Evolutionary conservation across 2,329 filamentous ascomycete genomes (phyloP).

Genomic region (Blumeria hordei): DNA sequence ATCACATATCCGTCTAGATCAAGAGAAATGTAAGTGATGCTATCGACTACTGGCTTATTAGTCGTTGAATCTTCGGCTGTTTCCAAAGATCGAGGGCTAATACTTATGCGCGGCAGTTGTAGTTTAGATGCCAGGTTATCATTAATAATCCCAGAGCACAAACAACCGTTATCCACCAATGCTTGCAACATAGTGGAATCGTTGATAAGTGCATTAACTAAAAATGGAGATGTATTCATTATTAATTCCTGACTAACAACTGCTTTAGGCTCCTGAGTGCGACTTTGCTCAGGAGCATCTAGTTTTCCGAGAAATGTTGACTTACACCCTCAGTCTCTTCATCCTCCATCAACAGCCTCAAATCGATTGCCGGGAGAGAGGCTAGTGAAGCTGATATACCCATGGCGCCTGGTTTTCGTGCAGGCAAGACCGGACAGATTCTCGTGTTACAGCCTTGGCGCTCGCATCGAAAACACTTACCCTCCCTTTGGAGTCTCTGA

Average conservation of each 20-base stretch:
- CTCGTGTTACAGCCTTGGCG: not conserved
- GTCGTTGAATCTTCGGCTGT: too few species aligned
- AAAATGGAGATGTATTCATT: not conserved
- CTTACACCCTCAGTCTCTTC: not conserved
- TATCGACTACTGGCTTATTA: too few species aligned
- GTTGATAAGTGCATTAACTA: not conserved
- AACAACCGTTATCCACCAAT: not conserved
- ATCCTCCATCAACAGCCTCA: not conserved
- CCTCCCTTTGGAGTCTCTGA: not conserved
- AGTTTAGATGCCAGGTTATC: not conserved
- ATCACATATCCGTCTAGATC: too few species aligned
- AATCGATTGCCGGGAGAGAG: not conserved
- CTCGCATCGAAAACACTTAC: not conserved
- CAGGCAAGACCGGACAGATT: not conserved
- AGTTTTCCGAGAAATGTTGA: not conserved
- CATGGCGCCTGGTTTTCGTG: not conserved
- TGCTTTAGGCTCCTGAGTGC: not conserved
- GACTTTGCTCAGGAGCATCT: not conserved
- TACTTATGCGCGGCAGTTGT: not conserved
- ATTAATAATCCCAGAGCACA: not conserved
- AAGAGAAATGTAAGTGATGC: too few species aligned
- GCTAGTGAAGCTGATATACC: not conserved
- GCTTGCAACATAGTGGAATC: not conserved
- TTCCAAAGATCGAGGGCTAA: too few species aligned
- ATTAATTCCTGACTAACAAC: not conserved